These are phyloP conservation scores for Pleurotus citrinopileatus DNA, from an alignment of 768 basidiomycete species.

Conservation along the genomic window DNA sequence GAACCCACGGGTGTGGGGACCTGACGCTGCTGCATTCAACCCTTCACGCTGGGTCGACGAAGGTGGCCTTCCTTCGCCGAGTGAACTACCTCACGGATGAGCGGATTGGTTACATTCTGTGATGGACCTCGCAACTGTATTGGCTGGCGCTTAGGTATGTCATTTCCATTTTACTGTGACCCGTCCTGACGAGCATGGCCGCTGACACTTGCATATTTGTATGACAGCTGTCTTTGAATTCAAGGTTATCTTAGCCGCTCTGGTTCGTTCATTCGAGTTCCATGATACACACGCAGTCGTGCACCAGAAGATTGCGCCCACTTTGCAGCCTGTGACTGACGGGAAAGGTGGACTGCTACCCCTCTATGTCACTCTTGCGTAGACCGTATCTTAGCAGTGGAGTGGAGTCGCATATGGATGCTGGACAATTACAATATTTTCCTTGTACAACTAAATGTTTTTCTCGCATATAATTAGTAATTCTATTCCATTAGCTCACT, in stretches of 20 bases:
- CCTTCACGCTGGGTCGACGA: conserved; percentile 38
- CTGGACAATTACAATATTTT: too few relatives aligned
- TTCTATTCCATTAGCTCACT: too few relatives aligned
- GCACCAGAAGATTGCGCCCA: conserved; percentile 28
- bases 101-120: conserved; percentile 33
- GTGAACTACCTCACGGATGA: conserved; percentile 32
- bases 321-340: conserved; percentile 31
- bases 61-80: conserved; percentile 24
- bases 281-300: conserved; percentile 29
- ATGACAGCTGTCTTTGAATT: conserved; percentile 34
- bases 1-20: conserved; percentile 32
- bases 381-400: too few relatives aligned
- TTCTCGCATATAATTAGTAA: too few relatives aligned
- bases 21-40: conserved; percentile 29
- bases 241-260: conserved; percentile 35
- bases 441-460: too few relatives aligned
- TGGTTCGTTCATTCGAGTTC: conserved; percentile 34
- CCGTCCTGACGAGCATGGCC: background rate
- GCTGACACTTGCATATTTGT: background rate
- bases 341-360: conserved; percentile 20
- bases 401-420: too few relatives aligned
- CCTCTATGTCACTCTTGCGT: conserved; percentile 12
- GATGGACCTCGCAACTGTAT: conserved; percentile 42
- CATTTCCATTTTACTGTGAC: background rate
- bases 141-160: conserved; percentile 34